A percentile compares a stretch with the other conserved stretches of the same genome.
Evolutionary conservation across 441 rosid species (phyloP).

Genomic region (Populus hybrid): DNA sequence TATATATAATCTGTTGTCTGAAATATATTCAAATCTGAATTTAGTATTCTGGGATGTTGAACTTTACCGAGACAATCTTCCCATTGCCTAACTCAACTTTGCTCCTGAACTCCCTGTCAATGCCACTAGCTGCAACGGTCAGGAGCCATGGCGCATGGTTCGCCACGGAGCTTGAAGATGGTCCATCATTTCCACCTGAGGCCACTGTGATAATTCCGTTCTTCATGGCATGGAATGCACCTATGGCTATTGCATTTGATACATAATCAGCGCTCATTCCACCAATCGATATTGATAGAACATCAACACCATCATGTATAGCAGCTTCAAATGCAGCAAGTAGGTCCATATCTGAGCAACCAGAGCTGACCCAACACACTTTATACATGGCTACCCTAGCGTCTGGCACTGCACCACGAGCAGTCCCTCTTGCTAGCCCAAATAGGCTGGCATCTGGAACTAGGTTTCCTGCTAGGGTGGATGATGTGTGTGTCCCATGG

Average conservation of each 20-base stretch:
- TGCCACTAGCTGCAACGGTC: conserved; percentile 63
- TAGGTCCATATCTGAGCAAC: conserved; percentile 84
- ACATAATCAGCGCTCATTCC: conserved; percentile 35
- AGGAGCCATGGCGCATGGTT: conserved; percentile 71
- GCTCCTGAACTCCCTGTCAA: conserved; percentile 57
- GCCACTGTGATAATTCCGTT: conserved; percentile 71
- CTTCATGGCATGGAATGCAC: conserved; percentile 76
- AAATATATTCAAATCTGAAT: neutral
- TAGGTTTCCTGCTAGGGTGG: conserved; percentile 62
- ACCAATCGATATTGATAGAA: conserved; percentile 74
- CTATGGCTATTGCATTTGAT: conserved; percentile 53
- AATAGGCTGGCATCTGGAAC: conserved; percentile 55
- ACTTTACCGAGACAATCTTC: conserved; percentile 42
- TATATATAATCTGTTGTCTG: neutral
- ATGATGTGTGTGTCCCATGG: conserved; percentile 91
- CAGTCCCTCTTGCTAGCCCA: conserved; percentile 66
- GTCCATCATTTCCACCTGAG: conserved; percentile 70
- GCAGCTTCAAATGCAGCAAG: conserved; percentile 84
- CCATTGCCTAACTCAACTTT: conserved; percentile 59
- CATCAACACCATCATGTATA: conserved; percentile 68
- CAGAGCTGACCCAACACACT: conserved; percentile 74
- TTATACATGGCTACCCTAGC: conserved; percentile 81
- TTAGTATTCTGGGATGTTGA: neutral
- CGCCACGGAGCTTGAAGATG: conserved; percentile 45
- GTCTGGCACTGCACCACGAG: conserved; percentile 82